Base-by-base conservation (phyloP, 495 filamentous ascomycete species). In the Talaromyces borbonicus region DNA sequence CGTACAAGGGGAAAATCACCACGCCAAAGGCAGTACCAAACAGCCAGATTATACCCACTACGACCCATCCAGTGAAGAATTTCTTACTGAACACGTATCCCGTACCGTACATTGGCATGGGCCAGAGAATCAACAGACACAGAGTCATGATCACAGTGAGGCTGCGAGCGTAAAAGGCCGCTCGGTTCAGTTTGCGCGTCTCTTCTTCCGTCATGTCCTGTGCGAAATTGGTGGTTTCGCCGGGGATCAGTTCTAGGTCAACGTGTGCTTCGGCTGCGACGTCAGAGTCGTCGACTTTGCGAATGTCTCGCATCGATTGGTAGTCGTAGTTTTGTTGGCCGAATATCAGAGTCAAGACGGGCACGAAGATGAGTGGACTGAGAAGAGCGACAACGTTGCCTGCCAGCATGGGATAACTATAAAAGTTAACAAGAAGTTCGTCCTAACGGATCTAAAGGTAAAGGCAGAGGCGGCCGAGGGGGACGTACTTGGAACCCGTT, bases 31-130 rank as follows among this genome's bases (percentile, higher is more conserved):
- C 64, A 0, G 80, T 84, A 56, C 72, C 78, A 58, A 95, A 93
- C 52, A 95, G 72, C 90, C 89, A 95, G 22, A 90, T 60, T 38
- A 95, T 84, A 0, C 87, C 89, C 2, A 95, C 83, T 11, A 75
- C 68, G 14, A 94, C 79, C 89, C 89, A 95, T 26, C 90, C 89
- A 2, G 87, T 90, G 66, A 95, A 95, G 71, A 95, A 95, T 36
- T 75, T 73, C 68, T 87, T 89, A 59, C 78, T 84, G 68, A 95
- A 95, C 29, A 95, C 75, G 56, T 97, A 97, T 16, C 77, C 78
- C 5, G 72, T 71, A 6, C 87, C 90, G 57, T 93, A 97, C 79
- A 97, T 79, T 1, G 90, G 90, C 72, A 95, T 92, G 7, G 90
- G 90, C 90, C 90, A 97, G 38, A 95, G 74, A 16, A 97, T 71